Percentiles rank a stretch among this genome's conserved stretches.
Evolutionary conservation across 495 filamentous ascomycete species (phyloP).

Genomic region (Astrothelium macrocarpum): DNA sequence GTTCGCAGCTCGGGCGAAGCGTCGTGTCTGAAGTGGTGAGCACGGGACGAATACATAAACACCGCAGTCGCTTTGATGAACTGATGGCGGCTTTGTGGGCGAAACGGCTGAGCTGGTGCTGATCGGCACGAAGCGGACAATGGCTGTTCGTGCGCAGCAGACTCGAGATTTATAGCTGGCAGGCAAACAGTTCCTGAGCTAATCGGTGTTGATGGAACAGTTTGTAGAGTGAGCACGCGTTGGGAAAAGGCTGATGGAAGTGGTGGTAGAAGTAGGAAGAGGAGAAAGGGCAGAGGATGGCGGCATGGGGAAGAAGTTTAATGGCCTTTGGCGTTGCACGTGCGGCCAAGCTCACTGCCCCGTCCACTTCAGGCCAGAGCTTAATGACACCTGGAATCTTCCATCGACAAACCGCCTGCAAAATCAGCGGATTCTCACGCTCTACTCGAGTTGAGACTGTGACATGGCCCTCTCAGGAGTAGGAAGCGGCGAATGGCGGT

Average conservation of each 20-base stretch:
- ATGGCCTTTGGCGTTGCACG: conserved; percentile 3
- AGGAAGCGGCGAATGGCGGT: too few species aligned
- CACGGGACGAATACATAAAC: conserved; percentile 80
- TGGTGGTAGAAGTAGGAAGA: not conserved
- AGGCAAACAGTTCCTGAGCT: not conserved
- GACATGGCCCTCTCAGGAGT: too few species aligned
- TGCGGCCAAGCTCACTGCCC: not conserved
- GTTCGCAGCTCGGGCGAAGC: conserved; percentile 86
- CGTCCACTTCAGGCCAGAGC: not conserved
- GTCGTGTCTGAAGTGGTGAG: conserved; percentile 66
- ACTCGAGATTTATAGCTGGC: not conserved
- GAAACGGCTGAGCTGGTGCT: not conserved
- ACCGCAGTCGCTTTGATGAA: conserved; percentile 15
- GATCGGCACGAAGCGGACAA: not conserved
- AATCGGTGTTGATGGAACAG: not conserved
- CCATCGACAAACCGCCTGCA: too few species aligned
- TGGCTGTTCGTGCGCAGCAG: not conserved
- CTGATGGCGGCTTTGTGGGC: conserved; percentile 6
- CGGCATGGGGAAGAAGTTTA: not conserved
- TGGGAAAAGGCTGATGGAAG: not conserved
- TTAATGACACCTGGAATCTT: not conserved
- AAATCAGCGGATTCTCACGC: too few species aligned
- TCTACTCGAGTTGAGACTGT: too few species aligned
- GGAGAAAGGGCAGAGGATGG: not conserved
- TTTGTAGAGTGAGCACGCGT: not conserved